Evolutionary conservation across 345 rosid species (phyloP), one percentile per base, ranked within the genome.

Genomic region (Euphorbia tirucalli): DNA sequence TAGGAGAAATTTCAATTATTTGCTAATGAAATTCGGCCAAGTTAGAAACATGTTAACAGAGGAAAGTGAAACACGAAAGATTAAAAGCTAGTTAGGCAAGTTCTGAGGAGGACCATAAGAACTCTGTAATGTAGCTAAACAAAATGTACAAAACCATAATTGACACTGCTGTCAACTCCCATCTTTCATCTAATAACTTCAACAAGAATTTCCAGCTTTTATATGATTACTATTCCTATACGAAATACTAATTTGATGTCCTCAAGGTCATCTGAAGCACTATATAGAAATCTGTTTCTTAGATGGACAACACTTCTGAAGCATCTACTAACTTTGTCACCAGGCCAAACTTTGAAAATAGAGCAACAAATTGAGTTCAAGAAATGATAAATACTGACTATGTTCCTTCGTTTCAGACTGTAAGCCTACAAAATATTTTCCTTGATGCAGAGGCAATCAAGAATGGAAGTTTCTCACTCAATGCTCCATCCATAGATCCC

Each of bases 1-100:
- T 57, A 59, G 74, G 74, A 72, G 61, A 66, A 57, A 32, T 22
- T 46, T 37, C 19, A n/a, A 52, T 22, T 30, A 58, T 31, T 25
- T 61, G 43, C 37, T 13, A 21, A 56, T 56, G n/a, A 14, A 58
- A 70, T 2, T 57, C 28, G 65, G 71, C 54, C 15, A 68, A 52
- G 32, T 13, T 75, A 24, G 44, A 57, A 56, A 54, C 61, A 76
- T 31, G 61, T 55, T 65, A 49, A 31, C 6, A 44, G 52, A n/a
- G 68, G 32, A 78, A 74, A 35, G 49, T 7, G 13, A 15, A 67
- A 35, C 39, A 65, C 44, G 6, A 52, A 77, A 57, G 55, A 27
- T 15, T 24, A 52, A 25, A 35, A 35, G 39, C 7, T 35, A 35
- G 7, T 3, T 35, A 35, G 65, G 18, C 63, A 15, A 25, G 43